phyloP scores from a whole-genome alignment of 805 yeast species.

The Yarrowia sp. region DNA sequence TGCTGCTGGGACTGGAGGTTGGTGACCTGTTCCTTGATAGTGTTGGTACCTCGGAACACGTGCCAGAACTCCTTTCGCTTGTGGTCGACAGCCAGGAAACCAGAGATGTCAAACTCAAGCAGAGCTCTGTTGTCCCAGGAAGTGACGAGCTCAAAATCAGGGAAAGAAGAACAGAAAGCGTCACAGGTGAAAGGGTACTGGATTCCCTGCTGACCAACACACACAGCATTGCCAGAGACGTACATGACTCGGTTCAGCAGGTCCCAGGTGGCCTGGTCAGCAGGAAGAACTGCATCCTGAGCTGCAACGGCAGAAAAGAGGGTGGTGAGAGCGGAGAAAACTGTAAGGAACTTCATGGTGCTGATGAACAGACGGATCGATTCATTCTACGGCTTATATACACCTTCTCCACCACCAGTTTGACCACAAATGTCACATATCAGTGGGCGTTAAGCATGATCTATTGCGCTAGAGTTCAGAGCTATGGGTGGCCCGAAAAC shows the following conservation, averaged over 20 bases:
- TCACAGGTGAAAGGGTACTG: background rate
- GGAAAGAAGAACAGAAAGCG: background rate
- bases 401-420: background rate
- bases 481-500: no score
- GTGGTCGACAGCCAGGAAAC: conserved; percentile 16
- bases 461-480: no score
- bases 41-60: conserved; percentile 13
- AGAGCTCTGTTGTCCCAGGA: background rate
- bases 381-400: background rate
- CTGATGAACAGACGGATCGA: background rate
- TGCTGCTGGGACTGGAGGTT: background rate
- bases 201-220: background rate
- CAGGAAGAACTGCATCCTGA: conserved; percentile 3
- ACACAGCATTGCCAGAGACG: conserved; percentile 1
- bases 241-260: conserved; percentile 2
- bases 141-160: conserved; percentile 6
- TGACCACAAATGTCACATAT: no score
- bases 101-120: conserved; percentile 3
- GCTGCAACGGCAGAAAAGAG: background rate
- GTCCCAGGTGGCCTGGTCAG: conserved; percentile 11
- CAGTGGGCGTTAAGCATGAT: no score
- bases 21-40: conserved; percentile 9
- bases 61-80: conserved; percentile 22
- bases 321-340: background rate
- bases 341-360: background rate